Evolutionary conservation across 495 filamentous ascomycete genomes (phyloP).

Genomic region (Neurospora intermedia): DNA sequence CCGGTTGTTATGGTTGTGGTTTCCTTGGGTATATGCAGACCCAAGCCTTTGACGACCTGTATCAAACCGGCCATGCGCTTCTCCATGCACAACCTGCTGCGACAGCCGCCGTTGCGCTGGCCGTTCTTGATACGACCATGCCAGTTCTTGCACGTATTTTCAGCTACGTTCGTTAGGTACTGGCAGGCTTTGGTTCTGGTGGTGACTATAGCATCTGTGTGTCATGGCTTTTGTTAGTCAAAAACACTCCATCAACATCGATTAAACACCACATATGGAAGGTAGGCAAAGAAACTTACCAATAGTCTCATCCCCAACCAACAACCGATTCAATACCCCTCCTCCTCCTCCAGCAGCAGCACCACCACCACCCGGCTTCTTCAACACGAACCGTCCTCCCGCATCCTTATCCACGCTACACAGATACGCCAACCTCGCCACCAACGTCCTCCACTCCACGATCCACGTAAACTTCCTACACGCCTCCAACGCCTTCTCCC

Average conservation of each 20-base stretch:
- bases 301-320: slow-evolving; percentile 1
- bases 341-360: not conserved
- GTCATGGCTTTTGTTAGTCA: not conserved
- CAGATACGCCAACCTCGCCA: slow-evolving; percentile 5
- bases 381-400: not conserved
- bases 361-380: slow-evolving; percentile 1
- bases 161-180: not conserved
- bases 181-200: not conserved
- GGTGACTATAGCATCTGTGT: slow-evolving; percentile 5
- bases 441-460: not conserved
- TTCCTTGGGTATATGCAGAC: not conserved
- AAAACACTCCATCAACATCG: not conserved
- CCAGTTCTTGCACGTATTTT: not conserved
- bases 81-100: not conserved
- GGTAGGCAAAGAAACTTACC: not conserved
- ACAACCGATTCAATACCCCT: not conserved
- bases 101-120: not conserved
- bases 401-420: not conserved
- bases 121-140: not conserved
- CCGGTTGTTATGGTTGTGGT: not conserved
- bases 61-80: not conserved
- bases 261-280: not conserved
- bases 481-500: slow-evolving; percentile 1
- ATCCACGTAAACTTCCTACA: slow-evolving; percentile 4
- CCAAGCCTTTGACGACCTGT: not conserved